Evolutionary conservation across 2,329 filamentous ascomycete species (phyloP).

Genomic region (Phaeoacremonium minimum): DNA sequence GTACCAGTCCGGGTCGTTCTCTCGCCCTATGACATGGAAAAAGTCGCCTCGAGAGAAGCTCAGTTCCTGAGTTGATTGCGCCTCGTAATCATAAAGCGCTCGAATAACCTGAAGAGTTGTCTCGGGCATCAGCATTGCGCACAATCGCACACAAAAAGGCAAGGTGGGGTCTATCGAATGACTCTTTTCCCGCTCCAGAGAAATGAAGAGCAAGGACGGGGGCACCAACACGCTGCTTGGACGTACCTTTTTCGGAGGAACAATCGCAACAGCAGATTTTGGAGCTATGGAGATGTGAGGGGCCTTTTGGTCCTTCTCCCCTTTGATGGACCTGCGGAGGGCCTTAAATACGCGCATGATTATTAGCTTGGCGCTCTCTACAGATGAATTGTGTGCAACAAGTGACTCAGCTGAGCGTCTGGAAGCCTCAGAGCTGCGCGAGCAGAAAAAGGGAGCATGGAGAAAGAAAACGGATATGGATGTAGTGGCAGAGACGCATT

Average conservation of each 20-base stretch:
- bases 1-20: conserved; percentile 95
- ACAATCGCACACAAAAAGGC: conserved; percentile 2
- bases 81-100: conserved; percentile 89
- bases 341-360: conserved; percentile 53
- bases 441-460: background rate
- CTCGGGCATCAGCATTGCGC: conserved; percentile 14
- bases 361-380: conserved; percentile 27
- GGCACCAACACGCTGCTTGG: too few species aligned
- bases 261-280: conserved; percentile 83
- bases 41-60: conserved; percentile 95
- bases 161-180: too few species aligned
- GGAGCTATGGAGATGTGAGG: conserved; percentile 73
- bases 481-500: conserved; percentile 1
- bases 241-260: conserved; percentile 87
- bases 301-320: conserved; percentile 69
- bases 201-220: background rate
- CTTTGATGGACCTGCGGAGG: conserved; percentile 84
- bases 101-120: conserved; percentile 73
- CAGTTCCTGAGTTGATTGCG: conserved; percentile 72
- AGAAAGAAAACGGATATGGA: background rate
- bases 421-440: conserved; percentile 1
- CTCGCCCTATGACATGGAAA: conserved; percentile 94
- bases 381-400: conserved; percentile 3
- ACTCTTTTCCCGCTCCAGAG: too few species aligned
- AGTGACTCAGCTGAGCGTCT: conserved; percentile 7